phyloP scores from a whole-genome alignment of 75 land plant species.

The Pinus albicaulis region DNA sequence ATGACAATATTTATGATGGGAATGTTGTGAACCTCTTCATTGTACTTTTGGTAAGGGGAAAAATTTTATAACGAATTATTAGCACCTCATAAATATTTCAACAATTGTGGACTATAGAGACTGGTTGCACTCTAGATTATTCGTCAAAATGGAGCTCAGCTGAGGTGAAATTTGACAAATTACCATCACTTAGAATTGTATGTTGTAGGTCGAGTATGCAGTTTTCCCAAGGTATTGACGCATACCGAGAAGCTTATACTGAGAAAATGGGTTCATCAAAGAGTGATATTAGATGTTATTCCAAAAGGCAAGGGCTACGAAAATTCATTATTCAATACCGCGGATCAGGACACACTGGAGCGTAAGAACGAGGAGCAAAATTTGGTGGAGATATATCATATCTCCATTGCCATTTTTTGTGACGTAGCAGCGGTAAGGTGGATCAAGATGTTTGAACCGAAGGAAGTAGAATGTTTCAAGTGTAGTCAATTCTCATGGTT shows the following conservation, averaged over 20 bases:
- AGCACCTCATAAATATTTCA: slow-evolving; percentile 5
- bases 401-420: neutral
- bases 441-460: neutral
- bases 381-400: neutral
- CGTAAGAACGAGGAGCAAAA: neutral
- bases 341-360: neutral
- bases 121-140: slow-evolving; percentile 25
- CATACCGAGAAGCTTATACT: slow-evolving; percentile 24
- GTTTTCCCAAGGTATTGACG: slow-evolving; percentile 21
- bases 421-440: neutral
- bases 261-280: slow-evolving; percentile 11
- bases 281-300: slow-evolving; percentile 31
- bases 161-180: neutral
- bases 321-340: neutral
- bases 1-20: no score
- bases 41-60: no score
- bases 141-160: slow-evolving; percentile 24
- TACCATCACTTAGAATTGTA: slow-evolving; percentile 33
- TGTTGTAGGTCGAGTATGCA: slow-evolving; percentile 23
- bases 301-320: slow-evolving; percentile 29
- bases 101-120: slow-evolving; percentile 35
- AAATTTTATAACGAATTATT: no score
- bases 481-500: neutral
- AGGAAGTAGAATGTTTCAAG: neutral
- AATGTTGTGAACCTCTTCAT: no score